Evolutionary conservation across 331 rosid species (phyloP).

Genomic region (Saraca asoca): DNA sequence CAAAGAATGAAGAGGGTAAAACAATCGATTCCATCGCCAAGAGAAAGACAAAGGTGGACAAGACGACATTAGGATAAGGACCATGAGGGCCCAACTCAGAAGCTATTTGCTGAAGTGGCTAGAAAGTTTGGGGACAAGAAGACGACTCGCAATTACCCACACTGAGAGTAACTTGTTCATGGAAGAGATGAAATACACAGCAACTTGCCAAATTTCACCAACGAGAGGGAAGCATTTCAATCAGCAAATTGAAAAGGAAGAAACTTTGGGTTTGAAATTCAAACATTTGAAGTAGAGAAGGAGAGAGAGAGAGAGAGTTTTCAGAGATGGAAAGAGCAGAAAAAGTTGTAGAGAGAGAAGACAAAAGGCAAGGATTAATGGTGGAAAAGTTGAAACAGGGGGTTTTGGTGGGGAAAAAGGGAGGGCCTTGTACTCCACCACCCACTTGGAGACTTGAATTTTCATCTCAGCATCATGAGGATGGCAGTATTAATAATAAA

Average conservation of each 20-base stretch:
- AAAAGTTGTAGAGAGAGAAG: conserved; percentile 42
- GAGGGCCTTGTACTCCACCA: conserved; percentile 64
- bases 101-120: conserved; percentile 42
- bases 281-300: conserved; percentile 27
- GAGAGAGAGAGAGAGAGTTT: conserved; percentile 4
- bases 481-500: neutral
- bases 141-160: conserved; percentile 18
- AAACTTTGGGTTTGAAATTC: conserved; percentile 26
- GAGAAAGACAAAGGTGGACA: conserved; percentile 19
- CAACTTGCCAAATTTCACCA: conserved; percentile 24
- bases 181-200: conserved; percentile 7
- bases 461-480: conserved; percentile 28
- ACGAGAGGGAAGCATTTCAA: neutral
- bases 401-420: conserved; percentile 54
- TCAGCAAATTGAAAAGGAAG: neutral
- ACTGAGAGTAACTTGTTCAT: conserved; percentile 30
- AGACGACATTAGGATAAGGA: conserved; percentile 26
- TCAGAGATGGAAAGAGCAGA: conserved; percentile 41
- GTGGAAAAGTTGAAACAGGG: conserved; percentile 55
- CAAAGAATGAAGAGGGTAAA: too few species aligned
- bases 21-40: too few species aligned
- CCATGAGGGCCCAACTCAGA: neutral
- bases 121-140: conserved; percentile 3
- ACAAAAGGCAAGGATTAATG: conserved; percentile 41
- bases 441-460: conserved; percentile 77